Conservation (phyloP, 2,329 filamentous ascomycete genomes). For the Hypoxylon rubiginosum region DNA sequence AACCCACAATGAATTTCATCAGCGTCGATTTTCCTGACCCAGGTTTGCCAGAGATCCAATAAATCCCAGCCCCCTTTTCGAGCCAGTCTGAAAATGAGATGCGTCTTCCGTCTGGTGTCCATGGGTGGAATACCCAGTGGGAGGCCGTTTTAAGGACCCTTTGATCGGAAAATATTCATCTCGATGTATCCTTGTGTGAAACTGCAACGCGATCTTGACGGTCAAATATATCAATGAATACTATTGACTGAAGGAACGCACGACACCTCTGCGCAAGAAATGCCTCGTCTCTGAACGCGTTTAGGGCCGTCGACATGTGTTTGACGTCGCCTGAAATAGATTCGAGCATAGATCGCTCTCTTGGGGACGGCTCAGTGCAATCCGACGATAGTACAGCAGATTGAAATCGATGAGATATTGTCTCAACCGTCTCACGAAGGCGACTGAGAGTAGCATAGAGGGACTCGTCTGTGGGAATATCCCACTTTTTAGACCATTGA, state of each 20-base stretch:
- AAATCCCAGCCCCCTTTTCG: background rate
- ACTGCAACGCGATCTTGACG: background rate
- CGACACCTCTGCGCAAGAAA: background rate
- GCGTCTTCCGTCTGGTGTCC: background rate
- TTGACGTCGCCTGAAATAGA: background rate
- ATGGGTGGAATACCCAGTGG: background rate
- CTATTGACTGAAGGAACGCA: background rate
- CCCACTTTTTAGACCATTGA: background rate
- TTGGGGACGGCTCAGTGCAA: background rate
- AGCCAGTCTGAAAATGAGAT: slow-evolving; percentile 10
- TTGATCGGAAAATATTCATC: background rate
- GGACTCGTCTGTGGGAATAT: background rate
- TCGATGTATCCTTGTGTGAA: background rate
- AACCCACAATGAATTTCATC: slow-evolving; percentile 12
- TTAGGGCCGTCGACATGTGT: background rate
- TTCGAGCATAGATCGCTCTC: background rate
- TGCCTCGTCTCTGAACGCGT: background rate
- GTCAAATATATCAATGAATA: background rate
- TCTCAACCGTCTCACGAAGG: background rate
- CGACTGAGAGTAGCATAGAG: background rate
- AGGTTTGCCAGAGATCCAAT: slow-evolving; percentile 15
- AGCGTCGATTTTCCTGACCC: slow-evolving; percentile 21
- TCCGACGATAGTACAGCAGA: background rate
- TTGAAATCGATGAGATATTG: background rate
- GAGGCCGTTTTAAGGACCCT: background rate